Conservation (phyloP, 768 basidiomycete species). For the Plicaturopsis crispa region DNA sequence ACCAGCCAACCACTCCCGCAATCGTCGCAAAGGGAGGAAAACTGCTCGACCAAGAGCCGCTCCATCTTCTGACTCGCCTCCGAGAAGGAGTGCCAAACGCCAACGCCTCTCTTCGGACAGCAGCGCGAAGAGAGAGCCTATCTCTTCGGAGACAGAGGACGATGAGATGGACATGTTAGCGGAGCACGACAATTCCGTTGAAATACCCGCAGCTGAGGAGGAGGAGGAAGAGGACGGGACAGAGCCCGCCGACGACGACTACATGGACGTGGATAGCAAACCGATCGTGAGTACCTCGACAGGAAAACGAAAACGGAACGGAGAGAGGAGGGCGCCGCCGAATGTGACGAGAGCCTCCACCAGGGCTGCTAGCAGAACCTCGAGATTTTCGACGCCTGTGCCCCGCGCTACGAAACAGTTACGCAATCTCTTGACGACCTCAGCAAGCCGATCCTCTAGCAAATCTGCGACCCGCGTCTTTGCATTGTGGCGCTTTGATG, state of each 20-base stretch:
- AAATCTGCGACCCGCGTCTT: slow-evolving; percentile 51
- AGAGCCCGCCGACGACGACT: slow-evolving; percentile 35
- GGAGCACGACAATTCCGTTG: slow-evolving; percentile 21
- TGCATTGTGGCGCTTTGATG: slow-evolving; percentile 57
- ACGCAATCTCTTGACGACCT: slow-evolving; percentile 2
- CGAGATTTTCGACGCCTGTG: slow-evolving; percentile 21
- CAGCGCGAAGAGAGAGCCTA: slow-evolving; percentile 13
- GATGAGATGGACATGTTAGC: slow-evolving; percentile 8
- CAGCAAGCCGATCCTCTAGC: slow-evolving; percentile 13
- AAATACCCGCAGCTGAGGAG: slow-evolving; percentile 12
- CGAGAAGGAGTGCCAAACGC: neutral
- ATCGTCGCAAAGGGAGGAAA: too few species aligned
- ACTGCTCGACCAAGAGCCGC: neutral
- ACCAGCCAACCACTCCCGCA: too few species aligned
- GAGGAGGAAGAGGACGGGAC: slow-evolving; percentile 33
- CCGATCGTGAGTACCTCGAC: slow-evolving; percentile 15
- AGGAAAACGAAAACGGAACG: slow-evolving; percentile 38
- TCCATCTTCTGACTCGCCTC: slow-evolving; percentile 2
- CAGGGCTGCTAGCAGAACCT: slow-evolving; percentile 16
- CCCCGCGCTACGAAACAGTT: slow-evolving; percentile 27
- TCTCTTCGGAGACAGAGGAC: slow-evolving; percentile 18
- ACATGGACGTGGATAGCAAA: slow-evolving; percentile 22
- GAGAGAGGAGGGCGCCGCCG: slow-evolving; percentile 11
- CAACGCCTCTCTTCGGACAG: neutral
- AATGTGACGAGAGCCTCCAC: slow-evolving; percentile 15